Evolutionary conservation across 768 basidiomycete genomes (phyloP).

Genomic region (Boletus patriciae): DNA sequence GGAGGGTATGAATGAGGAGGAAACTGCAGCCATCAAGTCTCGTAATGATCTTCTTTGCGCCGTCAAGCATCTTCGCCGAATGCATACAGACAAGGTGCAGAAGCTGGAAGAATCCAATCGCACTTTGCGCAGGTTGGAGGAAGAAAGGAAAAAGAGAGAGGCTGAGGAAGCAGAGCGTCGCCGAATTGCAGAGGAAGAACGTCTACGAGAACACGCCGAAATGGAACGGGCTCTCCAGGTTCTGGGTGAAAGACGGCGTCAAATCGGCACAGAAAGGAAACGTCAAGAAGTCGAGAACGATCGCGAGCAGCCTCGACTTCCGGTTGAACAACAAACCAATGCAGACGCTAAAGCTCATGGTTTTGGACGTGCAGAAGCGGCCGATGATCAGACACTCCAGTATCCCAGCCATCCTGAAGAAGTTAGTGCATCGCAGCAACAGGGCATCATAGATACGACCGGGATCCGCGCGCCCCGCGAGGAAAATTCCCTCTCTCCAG

Average conservation of each 20-base stretch:
- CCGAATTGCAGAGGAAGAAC: slow-evolving; percentile 18
- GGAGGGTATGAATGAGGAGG: slow-evolving; percentile 25
- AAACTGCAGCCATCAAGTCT: slow-evolving; percentile 5
- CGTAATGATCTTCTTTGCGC: slow-evolving; percentile 11
- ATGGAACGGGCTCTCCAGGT: slow-evolving; percentile 9
- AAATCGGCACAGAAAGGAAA: slow-evolving; percentile 6
- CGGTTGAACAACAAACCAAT: slow-evolving; percentile 11
- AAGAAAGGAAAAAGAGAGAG: slow-evolving; percentile 23
- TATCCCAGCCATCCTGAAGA: not conserved
- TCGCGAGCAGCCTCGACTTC: slow-evolving; percentile 5
- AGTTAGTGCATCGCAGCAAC: slow-evolving; percentile 22
- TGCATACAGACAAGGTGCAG: slow-evolving; percentile 19
- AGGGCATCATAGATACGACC: slow-evolving; percentile 26
- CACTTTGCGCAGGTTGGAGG: slow-evolving; percentile 24
- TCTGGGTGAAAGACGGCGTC: slow-evolving; percentile 5
- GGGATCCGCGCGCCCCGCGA: slow-evolving; percentile 27
- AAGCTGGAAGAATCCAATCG: slow-evolving; percentile 16
- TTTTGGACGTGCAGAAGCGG: not conserved
- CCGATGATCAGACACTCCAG: not conserved
- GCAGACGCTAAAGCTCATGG: slow-evolving; percentile 6
- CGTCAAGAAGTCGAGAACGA: slow-evolving; percentile 5
- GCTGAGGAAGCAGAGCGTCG: slow-evolving; percentile 18
- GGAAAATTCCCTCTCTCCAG: not conserved
- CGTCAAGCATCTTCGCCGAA: slow-evolving; percentile 18
- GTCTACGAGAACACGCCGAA: slow-evolving; percentile 8